Evolutionary conservation across 75 land plant species (phyloP).

Genomic region (Pseudotsuga menziesii): DNA sequence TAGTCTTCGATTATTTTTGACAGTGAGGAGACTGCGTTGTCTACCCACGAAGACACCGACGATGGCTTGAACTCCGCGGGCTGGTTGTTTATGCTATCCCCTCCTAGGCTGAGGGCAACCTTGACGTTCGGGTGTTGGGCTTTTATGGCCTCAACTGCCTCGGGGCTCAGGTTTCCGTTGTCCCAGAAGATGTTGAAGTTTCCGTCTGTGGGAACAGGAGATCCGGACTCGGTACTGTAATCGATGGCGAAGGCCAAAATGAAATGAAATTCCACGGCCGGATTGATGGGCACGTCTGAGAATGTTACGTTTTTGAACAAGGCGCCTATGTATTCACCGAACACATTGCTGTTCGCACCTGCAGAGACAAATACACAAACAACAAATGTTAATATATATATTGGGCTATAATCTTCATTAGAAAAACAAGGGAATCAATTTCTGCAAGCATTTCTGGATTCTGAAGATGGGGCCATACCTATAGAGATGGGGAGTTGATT

Average conservation of each 20-base stretch:
- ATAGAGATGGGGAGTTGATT: too few relatives aligned
- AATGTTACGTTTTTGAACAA: constrained; percentile 13
- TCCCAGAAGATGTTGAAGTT: constrained; percentile 53
- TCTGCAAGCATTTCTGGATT: too few relatives aligned
- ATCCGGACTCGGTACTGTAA: not conserved
- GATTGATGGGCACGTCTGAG: constrained; percentile 24
- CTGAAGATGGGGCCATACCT: too few relatives aligned
- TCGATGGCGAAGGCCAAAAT: constrained; percentile 35
- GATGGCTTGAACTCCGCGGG: constrained; percentile 25
- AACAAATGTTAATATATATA: too few relatives aligned
- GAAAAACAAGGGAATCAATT: too few relatives aligned
- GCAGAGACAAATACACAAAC: too few relatives aligned
- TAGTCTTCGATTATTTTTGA: constrained; percentile 3
- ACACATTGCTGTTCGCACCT: not conserved
- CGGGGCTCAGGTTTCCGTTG: constrained; percentile 32
- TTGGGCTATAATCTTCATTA: too few relatives aligned
- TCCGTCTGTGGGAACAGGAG: constrained; percentile 10
- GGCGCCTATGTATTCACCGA: constrained; percentile 33
- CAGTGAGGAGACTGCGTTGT: constrained; percentile 31
- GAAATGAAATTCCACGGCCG: constrained; percentile 19
- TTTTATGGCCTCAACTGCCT: constrained; percentile 22
- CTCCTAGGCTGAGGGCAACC: constrained; percentile 43
- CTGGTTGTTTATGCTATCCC: constrained; percentile 9
- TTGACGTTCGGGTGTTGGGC: constrained; percentile 27
- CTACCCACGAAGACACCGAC: constrained; percentile 26